phyloP scores from a whole-genome alignment of 805 yeast genomes.

The Tetrapisispora arboricola region DNA sequence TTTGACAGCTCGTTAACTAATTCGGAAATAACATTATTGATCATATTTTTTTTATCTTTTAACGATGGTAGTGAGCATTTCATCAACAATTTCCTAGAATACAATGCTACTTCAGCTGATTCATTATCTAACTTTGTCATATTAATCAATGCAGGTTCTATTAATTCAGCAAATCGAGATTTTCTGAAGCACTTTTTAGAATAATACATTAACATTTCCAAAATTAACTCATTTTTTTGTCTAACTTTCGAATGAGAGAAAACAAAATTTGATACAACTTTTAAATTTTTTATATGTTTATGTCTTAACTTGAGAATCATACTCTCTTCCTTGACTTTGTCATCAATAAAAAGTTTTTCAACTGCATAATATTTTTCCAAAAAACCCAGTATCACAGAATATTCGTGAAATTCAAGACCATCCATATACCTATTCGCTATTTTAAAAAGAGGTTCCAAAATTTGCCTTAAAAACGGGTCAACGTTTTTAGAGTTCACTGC shows the following conservation, averaged over 20 bases:
- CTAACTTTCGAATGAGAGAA: slow-evolving; percentile 89
- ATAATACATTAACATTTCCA: slow-evolving; percentile 75
- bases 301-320: slow-evolving; percentile 82
- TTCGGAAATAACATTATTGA: slow-evolving; percentile 59
- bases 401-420: slow-evolving; percentile 81
- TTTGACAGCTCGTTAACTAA: slow-evolving; percentile 74
- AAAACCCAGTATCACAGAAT: slow-evolving; percentile 55
- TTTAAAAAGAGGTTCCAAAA: slow-evolving; percentile 61
- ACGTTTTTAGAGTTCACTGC: slow-evolving; percentile 38
- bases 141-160: slow-evolving; percentile 62
- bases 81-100: slow-evolving; percentile 90
- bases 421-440: slow-evolving; percentile 59
- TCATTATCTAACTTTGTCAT: slow-evolving; percentile 84
- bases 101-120: slow-evolving; percentile 84
- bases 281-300: slow-evolving; percentile 64
- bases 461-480: slow-evolving; percentile 45
- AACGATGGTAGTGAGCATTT: slow-evolving; percentile 95
- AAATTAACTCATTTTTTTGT: slow-evolving; percentile 79
- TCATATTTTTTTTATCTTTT: slow-evolving; percentile 90
- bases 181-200: slow-evolving; percentile 66
- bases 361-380: slow-evolving; percentile 64
- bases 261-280: slow-evolving; percentile 58
- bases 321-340: slow-evolving; percentile 73
- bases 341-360: slow-evolving; percentile 70
- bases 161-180: slow-evolving; percentile 53